Conservation (phyloP, 257 asterid genomes). For the Primulina huaijiensis region DNA sequence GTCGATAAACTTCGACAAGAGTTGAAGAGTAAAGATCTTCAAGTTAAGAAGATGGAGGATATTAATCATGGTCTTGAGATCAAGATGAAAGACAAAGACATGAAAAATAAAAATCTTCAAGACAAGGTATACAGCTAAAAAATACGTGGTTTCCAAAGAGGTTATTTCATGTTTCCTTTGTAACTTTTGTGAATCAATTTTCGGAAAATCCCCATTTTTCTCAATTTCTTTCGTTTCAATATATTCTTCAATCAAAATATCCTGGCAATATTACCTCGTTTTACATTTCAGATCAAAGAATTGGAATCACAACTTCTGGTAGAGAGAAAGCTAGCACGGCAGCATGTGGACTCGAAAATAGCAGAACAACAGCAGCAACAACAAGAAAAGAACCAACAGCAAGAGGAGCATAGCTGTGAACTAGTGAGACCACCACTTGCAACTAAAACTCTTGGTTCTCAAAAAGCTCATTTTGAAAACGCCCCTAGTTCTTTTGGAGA, state of each 20-base stretch:
- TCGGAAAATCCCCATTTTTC: background rate
- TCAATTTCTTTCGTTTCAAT: background rate
- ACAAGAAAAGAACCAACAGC: constrained; percentile 39
- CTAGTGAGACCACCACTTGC: constrained; percentile 57
- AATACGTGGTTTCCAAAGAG: too few relatives aligned
- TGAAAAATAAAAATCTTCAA: constrained; percentile 70
- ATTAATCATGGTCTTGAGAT: constrained; percentile 71
- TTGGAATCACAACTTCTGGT: constrained; percentile 82
- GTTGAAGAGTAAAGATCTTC: constrained; percentile 68
- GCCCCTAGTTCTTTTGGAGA: constrained; percentile 35
- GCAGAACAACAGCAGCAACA: constrained; percentile 51
- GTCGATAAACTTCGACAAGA: constrained; percentile 80
- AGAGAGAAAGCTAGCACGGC: constrained; percentile 89
- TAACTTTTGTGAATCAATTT: background rate
- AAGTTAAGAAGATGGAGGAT: constrained; percentile 83
- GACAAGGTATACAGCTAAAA: constrained; percentile 63
- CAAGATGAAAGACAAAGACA: constrained; percentile 74
- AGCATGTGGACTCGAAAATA: constrained; percentile 71
- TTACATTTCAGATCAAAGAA: constrained; percentile 73
- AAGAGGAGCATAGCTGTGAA: constrained; percentile 48
- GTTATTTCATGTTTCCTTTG: too few relatives aligned
- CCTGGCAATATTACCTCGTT: background rate
- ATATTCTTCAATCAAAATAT: background rate
- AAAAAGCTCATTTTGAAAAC: constrained; percentile 30
- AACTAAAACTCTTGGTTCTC: constrained; percentile 34